Percentiles rank a stretch among this genome's conserved stretches.
phyloP scores from a whole-genome alignment of 805 yeast species.

The Priceomyces carsonii region DNA sequence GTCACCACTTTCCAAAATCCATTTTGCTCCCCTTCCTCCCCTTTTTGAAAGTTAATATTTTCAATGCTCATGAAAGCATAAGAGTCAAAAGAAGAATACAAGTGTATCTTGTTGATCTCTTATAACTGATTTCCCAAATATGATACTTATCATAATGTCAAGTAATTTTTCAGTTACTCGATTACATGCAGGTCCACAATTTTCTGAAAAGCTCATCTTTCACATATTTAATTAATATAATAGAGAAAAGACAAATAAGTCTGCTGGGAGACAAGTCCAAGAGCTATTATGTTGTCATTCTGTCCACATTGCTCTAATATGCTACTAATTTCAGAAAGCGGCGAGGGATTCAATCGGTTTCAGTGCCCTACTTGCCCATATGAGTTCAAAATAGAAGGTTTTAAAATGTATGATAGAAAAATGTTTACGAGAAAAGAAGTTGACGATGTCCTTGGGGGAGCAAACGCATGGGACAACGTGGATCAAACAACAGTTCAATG shows the following conservation, averaged over 20 bases:
- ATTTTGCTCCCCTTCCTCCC: slow-evolving; percentile 1
- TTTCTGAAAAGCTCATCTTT: no score
- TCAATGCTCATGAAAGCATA: slow-evolving; percentile 1
- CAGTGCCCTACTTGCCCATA: slow-evolving; percentile 96
- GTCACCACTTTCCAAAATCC: no score
- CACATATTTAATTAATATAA: no score
- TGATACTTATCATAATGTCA: no score
- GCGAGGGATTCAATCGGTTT: slow-evolving; percentile 61
- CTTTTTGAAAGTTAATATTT: neutral
- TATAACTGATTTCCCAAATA: no score
- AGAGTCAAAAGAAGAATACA: no score
- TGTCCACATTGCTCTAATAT: slow-evolving; percentile 94
- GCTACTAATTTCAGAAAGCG: slow-evolving; percentile 67
- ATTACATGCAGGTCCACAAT: no score
- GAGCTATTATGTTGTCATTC: slow-evolving; percentile 74
- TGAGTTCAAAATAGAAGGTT: slow-evolving; percentile 82
- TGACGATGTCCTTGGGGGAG: slow-evolving; percentile 95
- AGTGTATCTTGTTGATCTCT: no score
- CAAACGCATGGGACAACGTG: slow-evolving; percentile 98
- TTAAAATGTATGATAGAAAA: slow-evolving; percentile 84
- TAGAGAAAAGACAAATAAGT: neutral
- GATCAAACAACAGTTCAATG: slow-evolving; percentile 95
- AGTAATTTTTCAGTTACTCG: no score
- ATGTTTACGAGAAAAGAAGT: slow-evolving; percentile 83
- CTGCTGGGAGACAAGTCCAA: neutral